A percentile compares a stretch with the other conserved stretches of the same genome.
phyloP scores from a whole-genome alignment of 345 rosid species.

The Lepidium africanum region DNA sequence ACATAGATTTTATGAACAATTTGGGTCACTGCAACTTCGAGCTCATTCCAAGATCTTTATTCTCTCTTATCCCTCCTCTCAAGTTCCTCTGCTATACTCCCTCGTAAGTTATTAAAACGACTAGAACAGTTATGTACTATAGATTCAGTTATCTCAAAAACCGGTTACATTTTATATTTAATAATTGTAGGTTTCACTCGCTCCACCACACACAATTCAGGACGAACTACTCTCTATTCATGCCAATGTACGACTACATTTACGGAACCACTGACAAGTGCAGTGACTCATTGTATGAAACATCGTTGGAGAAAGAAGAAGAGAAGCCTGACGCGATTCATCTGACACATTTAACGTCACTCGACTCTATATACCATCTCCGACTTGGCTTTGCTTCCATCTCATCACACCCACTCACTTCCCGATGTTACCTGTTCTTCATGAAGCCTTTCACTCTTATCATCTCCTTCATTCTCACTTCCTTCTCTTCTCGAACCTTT shows the following conservation, averaged over 20 bases:
- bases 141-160: neutral
- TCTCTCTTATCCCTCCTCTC: conserved; percentile 57
- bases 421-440: conserved; percentile 29
- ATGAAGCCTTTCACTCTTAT: conserved; percentile 34
- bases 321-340: conserved; percentile 44
- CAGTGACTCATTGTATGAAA: conserved; percentile 26
- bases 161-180: neutral
- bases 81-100: conserved; percentile 67
- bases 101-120: conserved; percentile 12
- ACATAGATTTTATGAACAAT: conserved; percentile 67
- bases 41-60: conserved; percentile 48
- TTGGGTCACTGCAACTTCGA: conserved; percentile 92
- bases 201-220: conserved; percentile 49
- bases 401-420: conserved; percentile 42
- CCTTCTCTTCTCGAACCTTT: conserved; percentile 19
- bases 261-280: conserved; percentile 36
- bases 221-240: conserved; percentile 44
- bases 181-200: conserved; percentile 35
- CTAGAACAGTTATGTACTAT: neutral
- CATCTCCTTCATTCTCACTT: conserved; percentile 27
- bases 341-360: conserved; percentile 52
- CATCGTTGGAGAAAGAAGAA: conserved; percentile 28
- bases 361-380: conserved; percentile 48
- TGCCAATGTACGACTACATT: conserved; percentile 48
- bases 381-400: conserved; percentile 45